Base-by-base conservation (phyloP, 208 protist genomes). In the Porcisia deanei region DNA sequence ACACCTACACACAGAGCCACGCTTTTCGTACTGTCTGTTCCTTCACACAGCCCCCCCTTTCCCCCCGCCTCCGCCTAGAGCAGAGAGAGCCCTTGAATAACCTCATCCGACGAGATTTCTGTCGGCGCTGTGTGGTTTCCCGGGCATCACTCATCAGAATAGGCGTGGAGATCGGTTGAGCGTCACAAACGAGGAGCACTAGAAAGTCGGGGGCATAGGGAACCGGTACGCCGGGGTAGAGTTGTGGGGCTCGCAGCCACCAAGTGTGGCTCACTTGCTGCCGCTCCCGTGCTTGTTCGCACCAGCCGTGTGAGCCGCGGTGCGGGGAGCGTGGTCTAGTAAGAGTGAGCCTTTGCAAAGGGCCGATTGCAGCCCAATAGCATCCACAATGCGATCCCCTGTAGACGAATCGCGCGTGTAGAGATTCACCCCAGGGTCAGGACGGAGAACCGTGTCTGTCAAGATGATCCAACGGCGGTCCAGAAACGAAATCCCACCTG, bases 311-410 rank as follows among this genome's bases (percentile, higher is more conserved):
- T 67, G 8, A 3, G 12, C 7, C 63, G 3, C 22, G 22, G 22
- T 67, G 0, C 90, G 88, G 6, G 78, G 20, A 82, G 75, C 3
- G 77, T 73, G 49, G 93, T 76, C 90, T 86, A 97, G 37, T 88
- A 88, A 10, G 63, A 81, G 69, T 6, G 41, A 14, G 3, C 63
- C 63, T 30, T 43, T 67, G 22, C 63, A 52, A 67, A 72, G 52
- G 49, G 67, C 47, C 12, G 67, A 72, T 47, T 59, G 49, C 43
- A 72, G 16, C 37, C 67, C 67, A 12, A 3, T 47, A 7, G 53
- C 47, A 41, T 72, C 30, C 12, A 72, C 49, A 30, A 72, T 72
- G 67, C 67, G 67, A 54, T 59, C 18, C 1, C 67, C 67, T 54
- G 52, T 71, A n/a, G 12, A 25, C 1, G 49, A 30, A 45, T 72